Percentiles rank a stretch among this genome's conserved stretches.
These are phyloP conservation scores for Excoecaria agallocha DNA, from an alignment of 345 rosid genomes.

Conservation along the genomic window DNA sequence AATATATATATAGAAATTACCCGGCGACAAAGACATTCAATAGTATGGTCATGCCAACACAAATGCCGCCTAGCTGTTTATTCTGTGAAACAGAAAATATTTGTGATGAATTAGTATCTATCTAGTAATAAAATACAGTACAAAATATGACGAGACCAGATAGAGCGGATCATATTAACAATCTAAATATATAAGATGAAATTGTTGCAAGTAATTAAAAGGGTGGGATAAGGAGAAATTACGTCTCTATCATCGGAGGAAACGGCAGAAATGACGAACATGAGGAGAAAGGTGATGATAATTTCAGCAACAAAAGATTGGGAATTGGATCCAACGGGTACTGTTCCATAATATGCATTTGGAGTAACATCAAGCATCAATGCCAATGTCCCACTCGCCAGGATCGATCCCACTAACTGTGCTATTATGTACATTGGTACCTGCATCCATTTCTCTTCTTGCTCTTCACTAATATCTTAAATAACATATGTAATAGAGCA, in stretches of 20 bases:
- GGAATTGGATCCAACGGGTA: conserved; percentile 45
- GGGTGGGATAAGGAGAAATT: conserved; percentile 17
- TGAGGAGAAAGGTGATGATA: conserved; percentile 57
- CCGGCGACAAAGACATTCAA: conserved; percentile 60
- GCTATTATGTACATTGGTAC: conserved; percentile 52
- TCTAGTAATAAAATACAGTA: no score
- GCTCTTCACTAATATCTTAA: no score
- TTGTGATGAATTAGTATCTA: background rate
- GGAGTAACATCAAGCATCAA: conserved; percentile 45
- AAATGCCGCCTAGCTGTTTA: conserved; percentile 49
- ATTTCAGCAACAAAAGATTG: conserved; percentile 56
- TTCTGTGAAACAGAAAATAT: conserved; percentile 21
- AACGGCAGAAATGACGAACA: conserved; percentile 64
- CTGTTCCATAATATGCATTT: conserved; percentile 51
- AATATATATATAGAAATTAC: no score
- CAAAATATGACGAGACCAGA: no score
- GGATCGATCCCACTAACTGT: conserved; percentile 52
- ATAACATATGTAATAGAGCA: no score
- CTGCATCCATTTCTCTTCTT: conserved; percentile 14
- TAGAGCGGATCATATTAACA: no score
- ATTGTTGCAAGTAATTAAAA: background rate
- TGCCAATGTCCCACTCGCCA: conserved; percentile 52
- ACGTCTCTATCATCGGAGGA: conserved; percentile 51
- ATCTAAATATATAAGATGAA: no score
- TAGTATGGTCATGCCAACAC: conserved; percentile 61